Evolutionary conservation across 306 rosid genomes (phyloP).

Genomic region (Vigna nakashimae): DNA sequence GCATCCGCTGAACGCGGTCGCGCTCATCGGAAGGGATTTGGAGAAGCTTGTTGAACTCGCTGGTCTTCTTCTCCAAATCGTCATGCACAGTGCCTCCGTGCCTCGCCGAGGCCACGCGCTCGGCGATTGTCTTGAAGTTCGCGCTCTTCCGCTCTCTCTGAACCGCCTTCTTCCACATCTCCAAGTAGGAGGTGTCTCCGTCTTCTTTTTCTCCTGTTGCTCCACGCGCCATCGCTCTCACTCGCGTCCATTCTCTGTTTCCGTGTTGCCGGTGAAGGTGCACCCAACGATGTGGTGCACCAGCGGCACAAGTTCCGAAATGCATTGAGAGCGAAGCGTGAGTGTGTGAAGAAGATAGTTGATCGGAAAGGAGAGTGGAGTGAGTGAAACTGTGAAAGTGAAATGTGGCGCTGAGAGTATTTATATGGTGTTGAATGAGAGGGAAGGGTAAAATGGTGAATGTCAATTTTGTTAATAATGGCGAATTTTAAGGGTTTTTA

Average conservation of each 20-base stretch:
- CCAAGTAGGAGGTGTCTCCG: slow-evolving; percentile 63
- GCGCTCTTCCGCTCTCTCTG: slow-evolving; percentile 60
- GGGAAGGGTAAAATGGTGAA: neutral
- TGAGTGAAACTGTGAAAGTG: neutral
- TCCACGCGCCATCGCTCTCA: slow-evolving; percentile 35
- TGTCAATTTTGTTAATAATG: neutral
- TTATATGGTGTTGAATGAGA: neutral
- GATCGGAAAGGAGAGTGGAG: neutral
- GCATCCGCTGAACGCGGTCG: slow-evolving; percentile 78
- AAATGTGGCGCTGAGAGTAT: neutral
- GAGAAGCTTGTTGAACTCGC: slow-evolving; percentile 79
- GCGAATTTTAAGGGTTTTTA: neutral
- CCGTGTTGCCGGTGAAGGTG: slow-evolving; percentile 17
- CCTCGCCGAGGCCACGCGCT: neutral
- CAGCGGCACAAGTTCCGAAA: slow-evolving; percentile 45
- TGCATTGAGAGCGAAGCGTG: neutral
- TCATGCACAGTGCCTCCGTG: neutral
- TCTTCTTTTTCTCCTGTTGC: neutral
- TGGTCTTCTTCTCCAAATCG: slow-evolving; percentile 66
- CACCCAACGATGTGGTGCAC: slow-evolving; percentile 39
- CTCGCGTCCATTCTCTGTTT: slow-evolving; percentile 37
- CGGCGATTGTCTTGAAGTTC: slow-evolving; percentile 64
- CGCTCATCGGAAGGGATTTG: slow-evolving; percentile 77
- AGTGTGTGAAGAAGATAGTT: neutral
- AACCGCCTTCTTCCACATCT: slow-evolving; percentile 88